Percentiles rank a stretch among this genome's conserved stretches.
Evolutionary conservation across 352 stramenopile genomes (phyloP).

Genomic region (Globisporangium nunn): DNA sequence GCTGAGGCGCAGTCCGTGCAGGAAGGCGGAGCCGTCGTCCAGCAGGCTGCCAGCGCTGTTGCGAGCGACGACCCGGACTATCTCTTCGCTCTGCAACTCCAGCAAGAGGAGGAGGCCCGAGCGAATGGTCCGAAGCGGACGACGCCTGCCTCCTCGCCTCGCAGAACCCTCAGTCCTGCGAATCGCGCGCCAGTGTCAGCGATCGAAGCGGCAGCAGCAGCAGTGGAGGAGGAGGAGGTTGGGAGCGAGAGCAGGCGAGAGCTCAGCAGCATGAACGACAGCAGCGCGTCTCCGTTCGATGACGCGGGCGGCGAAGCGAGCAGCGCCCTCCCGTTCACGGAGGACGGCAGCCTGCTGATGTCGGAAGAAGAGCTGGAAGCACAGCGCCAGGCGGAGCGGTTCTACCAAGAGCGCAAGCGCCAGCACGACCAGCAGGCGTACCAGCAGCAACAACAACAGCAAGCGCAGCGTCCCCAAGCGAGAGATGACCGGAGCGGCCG

Average conservation of each 20-base stretch:
- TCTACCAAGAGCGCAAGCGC: slow-evolving; percentile 69
- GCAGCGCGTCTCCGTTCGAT: slow-evolving; percentile 2
- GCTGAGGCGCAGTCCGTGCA: slow-evolving; percentile 5
- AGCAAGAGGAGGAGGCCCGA: slow-evolving; percentile 68
- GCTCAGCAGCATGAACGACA: slow-evolving; percentile 1
- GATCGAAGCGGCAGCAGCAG: not conserved
- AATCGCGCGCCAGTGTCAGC: not conserved
- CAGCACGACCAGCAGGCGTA: slow-evolving; percentile 36
- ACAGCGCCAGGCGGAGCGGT: slow-evolving; percentile 57
- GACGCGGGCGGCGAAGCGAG: slow-evolving; percentile 16
- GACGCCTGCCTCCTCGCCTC: slow-evolving; percentile 8
- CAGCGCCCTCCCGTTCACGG: slow-evolving; percentile 35
- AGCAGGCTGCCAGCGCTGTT: not conserved
- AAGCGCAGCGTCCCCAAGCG: slow-evolving; percentile 2
- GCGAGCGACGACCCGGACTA: slow-evolving; percentile 52
- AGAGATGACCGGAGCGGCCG: not conserved
- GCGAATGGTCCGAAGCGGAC: slow-evolving; percentile 8
- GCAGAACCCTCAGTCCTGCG: slow-evolving; percentile 17
- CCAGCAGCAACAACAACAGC: slow-evolving; percentile 27
- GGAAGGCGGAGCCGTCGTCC: not conserved
- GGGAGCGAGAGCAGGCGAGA: not conserved
- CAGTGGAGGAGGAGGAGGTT: not conserved
- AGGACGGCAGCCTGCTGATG: slow-evolving; percentile 50
- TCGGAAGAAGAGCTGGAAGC: slow-evolving; percentile 59
- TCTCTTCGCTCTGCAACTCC: slow-evolving; percentile 59